Conservation (phyloP, 345 rosid species). For the Boechera divaricarpa region DNA sequence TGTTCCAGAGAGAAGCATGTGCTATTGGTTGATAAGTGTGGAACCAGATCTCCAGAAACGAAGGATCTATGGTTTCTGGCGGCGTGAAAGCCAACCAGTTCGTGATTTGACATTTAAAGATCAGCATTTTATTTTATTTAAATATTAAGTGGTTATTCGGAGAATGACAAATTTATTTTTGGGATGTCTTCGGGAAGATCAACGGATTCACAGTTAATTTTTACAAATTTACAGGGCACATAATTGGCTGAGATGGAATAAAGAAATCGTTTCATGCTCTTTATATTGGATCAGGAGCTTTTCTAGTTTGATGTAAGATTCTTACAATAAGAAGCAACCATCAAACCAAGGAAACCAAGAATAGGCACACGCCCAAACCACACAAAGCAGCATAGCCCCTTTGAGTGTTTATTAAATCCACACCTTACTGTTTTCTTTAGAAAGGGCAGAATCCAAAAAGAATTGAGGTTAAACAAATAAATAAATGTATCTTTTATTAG, state of each 20-base stretch:
- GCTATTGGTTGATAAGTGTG: slow-evolving; percentile 13
- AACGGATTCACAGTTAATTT: not conserved
- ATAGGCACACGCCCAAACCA: not conserved
- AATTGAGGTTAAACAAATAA: slow-evolving; percentile 9
- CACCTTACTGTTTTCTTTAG: not conserved
- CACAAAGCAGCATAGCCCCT: not conserved
- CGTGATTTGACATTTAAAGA: not conserved
- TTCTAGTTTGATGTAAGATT: no score
- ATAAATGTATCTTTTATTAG: slow-evolving; percentile 13
- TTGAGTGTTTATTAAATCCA: not conserved
- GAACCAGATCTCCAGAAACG: not conserved
- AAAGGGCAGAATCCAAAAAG: slow-evolving; percentile 8
- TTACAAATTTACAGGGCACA: not conserved
- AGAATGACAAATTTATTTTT: no score
- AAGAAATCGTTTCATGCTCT: no score
- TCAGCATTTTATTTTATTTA: not conserved
- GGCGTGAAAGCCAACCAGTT: not conserved
- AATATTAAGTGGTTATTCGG: no score
- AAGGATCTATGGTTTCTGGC: not conserved
- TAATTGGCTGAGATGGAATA: no score
- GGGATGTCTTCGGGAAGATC: not conserved
- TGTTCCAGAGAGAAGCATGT: slow-evolving; percentile 1
- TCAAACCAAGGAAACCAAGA: not conserved
- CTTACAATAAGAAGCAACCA: not conserved
- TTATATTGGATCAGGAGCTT: no score